These are phyloP conservation scores for Schizochytrium sp. DNA, from an alignment of 108 stramenopile species.

Conservation along the genomic window DNA sequence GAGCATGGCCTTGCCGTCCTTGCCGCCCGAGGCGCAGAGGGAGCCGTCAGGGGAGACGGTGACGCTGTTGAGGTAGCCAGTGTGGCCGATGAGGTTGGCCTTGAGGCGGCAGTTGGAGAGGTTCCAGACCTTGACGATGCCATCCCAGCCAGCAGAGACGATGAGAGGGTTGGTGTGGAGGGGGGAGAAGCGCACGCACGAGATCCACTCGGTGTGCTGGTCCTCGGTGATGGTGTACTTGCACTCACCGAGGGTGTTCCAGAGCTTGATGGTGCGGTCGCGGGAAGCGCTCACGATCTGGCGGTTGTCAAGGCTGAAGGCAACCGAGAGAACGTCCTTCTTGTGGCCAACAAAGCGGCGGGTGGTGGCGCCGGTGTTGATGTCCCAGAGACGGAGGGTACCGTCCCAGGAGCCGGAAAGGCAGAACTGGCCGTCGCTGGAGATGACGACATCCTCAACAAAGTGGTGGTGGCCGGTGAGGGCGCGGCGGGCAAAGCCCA, in stretches of 20 bases:
- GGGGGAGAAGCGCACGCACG: conserved; percentile 97
- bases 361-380: conserved; percentile 87
- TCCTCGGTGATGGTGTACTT: conserved; percentile 82
- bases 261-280: conserved; percentile 95
- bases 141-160: conserved; percentile 98
- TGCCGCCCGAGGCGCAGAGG: conserved; percentile 96
- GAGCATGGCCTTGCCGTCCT: conserved; percentile 98
- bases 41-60: conserved; percentile 98
- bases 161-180: conserved; percentile 69
- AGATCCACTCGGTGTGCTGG: conserved; percentile 99
- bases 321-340: conserved; percentile 96
- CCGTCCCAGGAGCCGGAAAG: conserved; percentile 95
- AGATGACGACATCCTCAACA: conserved; percentile 93
- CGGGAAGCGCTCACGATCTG: conserved; percentile 95
- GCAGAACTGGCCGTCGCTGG: conserved; percentile 88
- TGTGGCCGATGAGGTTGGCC: conserved; percentile 96
- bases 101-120: conserved; percentile 96
- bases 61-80: conserved; percentile 99
- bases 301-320: conserved; percentile 97
- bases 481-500: conserved; percentile 89
- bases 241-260: conserved; percentile 99
- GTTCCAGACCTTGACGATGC: conserved; percentile 98
- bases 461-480: conserved; percentile 98
- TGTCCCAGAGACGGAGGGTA: conserved; percentile 96
- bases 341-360: conserved; percentile 96